These are phyloP conservation scores for Ophidiomyces ophidiicola DNA, from an alignment of 2,329 filamentous ascomycete genomes.

Conservation along the genomic window DNA sequence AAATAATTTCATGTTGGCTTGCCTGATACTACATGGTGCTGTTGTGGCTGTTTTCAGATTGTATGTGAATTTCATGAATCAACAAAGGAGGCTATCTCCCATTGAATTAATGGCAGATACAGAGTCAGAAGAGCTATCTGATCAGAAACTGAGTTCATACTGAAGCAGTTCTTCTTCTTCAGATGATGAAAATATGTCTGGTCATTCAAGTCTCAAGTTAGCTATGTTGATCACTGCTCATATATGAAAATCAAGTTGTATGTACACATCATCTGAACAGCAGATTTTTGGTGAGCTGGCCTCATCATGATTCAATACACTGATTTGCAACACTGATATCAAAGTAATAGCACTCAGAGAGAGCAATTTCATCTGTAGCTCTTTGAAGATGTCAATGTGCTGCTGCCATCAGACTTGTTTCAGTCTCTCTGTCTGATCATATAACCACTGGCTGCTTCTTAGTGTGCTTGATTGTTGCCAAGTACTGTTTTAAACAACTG, in stretches of 20 bases:
- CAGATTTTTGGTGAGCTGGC: neutral
- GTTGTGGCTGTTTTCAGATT: neutral
- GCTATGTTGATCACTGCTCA: too few relatives aligned
- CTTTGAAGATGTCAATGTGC: neutral
- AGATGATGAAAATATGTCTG: neutral
- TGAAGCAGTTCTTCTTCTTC: neutral
- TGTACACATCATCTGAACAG: neutral
- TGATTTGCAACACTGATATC: neutral
- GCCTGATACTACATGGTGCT: neutral
- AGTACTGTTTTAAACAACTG: neutral
- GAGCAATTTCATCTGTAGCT: neutral
- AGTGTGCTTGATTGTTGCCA: neutral
- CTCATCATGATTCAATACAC: neutral
- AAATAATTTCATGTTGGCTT: neutral
- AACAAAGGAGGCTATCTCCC: neutral
- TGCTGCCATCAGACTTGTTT: neutral
- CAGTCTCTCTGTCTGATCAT: neutral
- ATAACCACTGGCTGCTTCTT: neutral
- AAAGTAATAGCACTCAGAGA: neutral
- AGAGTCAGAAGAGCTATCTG: neutral
- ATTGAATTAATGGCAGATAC: neutral
- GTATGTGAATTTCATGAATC: neutral
- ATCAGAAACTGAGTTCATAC: neutral
- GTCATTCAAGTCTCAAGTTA: neutral
- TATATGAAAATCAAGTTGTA: neutral